These are phyloP conservation scores for Wickerhamiella sergipiensis DNA, from an alignment of 805 yeast species.

Conservation along the genomic window DNA sequence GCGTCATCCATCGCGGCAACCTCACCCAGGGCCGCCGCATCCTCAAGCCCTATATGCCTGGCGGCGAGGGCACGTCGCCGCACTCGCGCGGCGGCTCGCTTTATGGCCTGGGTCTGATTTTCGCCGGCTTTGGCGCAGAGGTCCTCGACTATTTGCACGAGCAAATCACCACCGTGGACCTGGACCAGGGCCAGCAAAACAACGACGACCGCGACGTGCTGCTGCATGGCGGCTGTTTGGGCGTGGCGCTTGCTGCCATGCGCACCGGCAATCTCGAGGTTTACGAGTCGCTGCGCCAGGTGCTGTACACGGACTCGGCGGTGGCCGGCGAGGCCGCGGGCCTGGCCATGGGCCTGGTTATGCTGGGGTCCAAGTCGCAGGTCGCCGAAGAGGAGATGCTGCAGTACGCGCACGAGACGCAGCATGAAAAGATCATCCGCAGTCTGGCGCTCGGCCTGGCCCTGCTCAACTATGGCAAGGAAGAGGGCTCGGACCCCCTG, in stretches of 20 bases:
- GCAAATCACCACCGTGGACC: conserved; percentile 37
- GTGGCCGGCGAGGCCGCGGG: conserved; percentile 95
- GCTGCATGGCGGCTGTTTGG: conserved; percentile 90
- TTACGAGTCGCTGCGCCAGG: conserved; percentile 71
- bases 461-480: conserved; percentile 71
- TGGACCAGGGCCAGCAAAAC: conserved; percentile 25
- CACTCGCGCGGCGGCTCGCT: conserved; percentile 93
- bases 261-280: conserved; percentile 62
- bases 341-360: conserved; percentile 85
- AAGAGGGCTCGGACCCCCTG: conserved; percentile 58
- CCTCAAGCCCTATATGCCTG: conserved; percentile 84
- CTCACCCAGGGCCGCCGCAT: conserved; percentile 78
- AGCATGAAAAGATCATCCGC: conserved; percentile 88
- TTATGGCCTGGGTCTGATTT: conserved; percentile 83
- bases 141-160: conserved; percentile 58
- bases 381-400: conserved; percentile 65
- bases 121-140: conserved; percentile 92
- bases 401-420: conserved; percentile 84
- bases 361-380: conserved; percentile 79
- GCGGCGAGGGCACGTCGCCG: conserved; percentile 49
- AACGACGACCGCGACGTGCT: conserved; percentile 55
- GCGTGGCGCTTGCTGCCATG: conserved; percentile 95
- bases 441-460: conserved; percentile 89
- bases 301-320: conserved; percentile 81
- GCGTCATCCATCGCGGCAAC: conserved; percentile 93